Evolutionary conservation across 2,329 filamentous ascomycete species (phyloP), one percentile per base, ranked within the genome.

Genomic region (Sphaceloma murrayae): DNA sequence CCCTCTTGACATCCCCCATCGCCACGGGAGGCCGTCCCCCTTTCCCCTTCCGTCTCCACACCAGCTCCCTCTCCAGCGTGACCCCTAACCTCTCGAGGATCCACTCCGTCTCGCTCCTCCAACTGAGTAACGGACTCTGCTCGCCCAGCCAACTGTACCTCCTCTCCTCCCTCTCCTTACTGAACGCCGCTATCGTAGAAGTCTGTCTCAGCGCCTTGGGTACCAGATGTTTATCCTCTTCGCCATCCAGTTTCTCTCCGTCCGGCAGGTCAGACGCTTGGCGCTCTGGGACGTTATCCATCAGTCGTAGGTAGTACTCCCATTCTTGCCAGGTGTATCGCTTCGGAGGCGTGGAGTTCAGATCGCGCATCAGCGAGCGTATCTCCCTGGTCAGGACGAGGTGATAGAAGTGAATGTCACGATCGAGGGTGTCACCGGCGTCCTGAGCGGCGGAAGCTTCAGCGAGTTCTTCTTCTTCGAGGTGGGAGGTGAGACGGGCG

Each of bases 101-200:
- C 82, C 82, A 87, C 56, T 85, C 75, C 10, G 76, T 72, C 62
- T 87, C 82, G 46, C 75, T 74, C 54, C 77, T 73, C 36, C 71
- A 70, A 2, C 79, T 75, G 75, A 85, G 80, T 9, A 87, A 66
- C 3, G 82, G 82, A 51, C 77, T 83, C 10, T 74, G 65, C 34
- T 75, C 70, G 0, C 79, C 81, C 1, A 87, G 70, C 83, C 83
- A 88, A 24, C 79, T 84, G 82, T 82, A 86, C 49, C 31, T 56
- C 42, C 46, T 46, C 4, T 51, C 43, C 3, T 46, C 32, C 3
- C 47, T 22, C 16, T 50, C 49, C n/a, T 46, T 45, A 33, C 49
- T 51, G 19, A 43, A 48, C 31, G 39, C 38, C 22, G 53, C 48
- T 22, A 48, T 48, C 10, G 49, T 45, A 32, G 54, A 45, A 4